These are phyloP conservation scores for Phalaenopsis equestris DNA, from an alignment of 106 monocot genomes.

Conservation along the genomic window DNA sequence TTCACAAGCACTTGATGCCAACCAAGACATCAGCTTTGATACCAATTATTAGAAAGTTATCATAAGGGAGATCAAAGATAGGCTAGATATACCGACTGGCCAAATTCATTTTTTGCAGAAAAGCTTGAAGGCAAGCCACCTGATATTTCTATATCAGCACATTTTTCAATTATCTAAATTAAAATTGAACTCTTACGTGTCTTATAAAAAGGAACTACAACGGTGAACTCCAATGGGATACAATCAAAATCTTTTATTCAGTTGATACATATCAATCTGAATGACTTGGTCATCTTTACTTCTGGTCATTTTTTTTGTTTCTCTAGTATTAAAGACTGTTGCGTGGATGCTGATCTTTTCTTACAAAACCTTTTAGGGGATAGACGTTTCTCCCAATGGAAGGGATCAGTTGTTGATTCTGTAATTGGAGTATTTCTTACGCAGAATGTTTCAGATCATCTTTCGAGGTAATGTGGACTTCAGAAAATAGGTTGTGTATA, in stretches of 20 bases:
- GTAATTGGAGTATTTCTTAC: conserved; percentile 68
- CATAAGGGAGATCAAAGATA: not conserved
- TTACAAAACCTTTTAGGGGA: conserved; percentile 31
- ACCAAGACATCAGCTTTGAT: not conserved
- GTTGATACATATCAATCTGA: not conserved
- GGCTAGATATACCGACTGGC: not conserved
- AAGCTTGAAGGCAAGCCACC: not conserved
- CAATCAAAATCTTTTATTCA: not conserved
- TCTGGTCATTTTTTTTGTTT: too few relatives aligned
- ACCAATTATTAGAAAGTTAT: not conserved
- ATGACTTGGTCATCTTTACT: too few relatives aligned
- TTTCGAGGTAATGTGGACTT: conserved; percentile 43
- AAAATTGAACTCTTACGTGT: not conserved
- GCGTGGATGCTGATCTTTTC: not conserved
- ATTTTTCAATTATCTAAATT: not conserved
- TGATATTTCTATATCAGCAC: not conserved
- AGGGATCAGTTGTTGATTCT: conserved; percentile 70
- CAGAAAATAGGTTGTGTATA: not conserved
- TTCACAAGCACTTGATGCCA: not conserved
- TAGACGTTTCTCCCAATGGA: conserved; percentile 58
- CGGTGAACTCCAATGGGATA: not conserved
- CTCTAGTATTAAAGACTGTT: not conserved
- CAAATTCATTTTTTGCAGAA: not conserved
- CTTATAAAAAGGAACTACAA: not conserved
- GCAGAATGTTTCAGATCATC: conserved; percentile 69